Evolutionary conservation across 2,329 filamentous ascomycete genomes (phyloP).

Genomic region (Amphichorda felina): DNA sequence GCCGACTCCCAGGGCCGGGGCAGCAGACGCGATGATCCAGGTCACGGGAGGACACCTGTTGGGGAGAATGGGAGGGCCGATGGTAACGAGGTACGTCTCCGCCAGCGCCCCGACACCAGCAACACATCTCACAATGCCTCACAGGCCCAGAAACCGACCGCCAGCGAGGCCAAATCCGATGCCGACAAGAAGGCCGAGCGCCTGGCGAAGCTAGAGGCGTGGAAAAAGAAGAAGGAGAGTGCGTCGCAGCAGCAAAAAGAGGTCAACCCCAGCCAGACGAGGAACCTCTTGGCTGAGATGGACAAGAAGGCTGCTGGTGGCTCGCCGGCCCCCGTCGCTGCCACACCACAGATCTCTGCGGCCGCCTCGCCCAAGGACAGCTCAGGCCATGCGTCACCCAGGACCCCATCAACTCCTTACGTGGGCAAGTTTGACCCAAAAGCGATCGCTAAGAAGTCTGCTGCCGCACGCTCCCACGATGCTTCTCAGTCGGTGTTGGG

Average conservation of each 20-base stretch:
- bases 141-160: slow-evolving; percentile 38
- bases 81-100: slow-evolving; percentile 42
- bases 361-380: slow-evolving; percentile 19
- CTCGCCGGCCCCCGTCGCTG: slow-evolving; percentile 23
- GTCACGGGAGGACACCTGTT: slow-evolving; percentile 35
- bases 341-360: neutral
- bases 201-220: slow-evolving; percentile 72
- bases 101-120: slow-evolving; percentile 9
- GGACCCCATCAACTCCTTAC: slow-evolving; percentile 47
- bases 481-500: slow-evolving; percentile 37
- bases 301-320: slow-evolving; percentile 51
- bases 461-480: slow-evolving; percentile 43
- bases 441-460: slow-evolving; percentile 69
- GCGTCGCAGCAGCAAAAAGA: slow-evolving; percentile 63
- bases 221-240: slow-evolving; percentile 82
- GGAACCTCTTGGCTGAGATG: slow-evolving; percentile 60
- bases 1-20: slow-evolving; percentile 57
- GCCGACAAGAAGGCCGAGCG: slow-evolving; percentile 67
- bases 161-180: slow-evolving; percentile 45
- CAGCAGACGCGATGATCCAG: slow-evolving; percentile 55
- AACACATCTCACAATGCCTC: slow-evolving; percentile 1
- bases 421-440: slow-evolving; percentile 81
- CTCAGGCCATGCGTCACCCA: slow-evolving; percentile 35
- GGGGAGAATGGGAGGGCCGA: slow-evolving; percentile 35
- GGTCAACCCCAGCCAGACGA: slow-evolving; percentile 50